These are phyloP conservation scores for Zygosaccharomyces pseudobailii DNA, from an alignment of 1,139 yeast species.

Conservation along the genomic window DNA sequence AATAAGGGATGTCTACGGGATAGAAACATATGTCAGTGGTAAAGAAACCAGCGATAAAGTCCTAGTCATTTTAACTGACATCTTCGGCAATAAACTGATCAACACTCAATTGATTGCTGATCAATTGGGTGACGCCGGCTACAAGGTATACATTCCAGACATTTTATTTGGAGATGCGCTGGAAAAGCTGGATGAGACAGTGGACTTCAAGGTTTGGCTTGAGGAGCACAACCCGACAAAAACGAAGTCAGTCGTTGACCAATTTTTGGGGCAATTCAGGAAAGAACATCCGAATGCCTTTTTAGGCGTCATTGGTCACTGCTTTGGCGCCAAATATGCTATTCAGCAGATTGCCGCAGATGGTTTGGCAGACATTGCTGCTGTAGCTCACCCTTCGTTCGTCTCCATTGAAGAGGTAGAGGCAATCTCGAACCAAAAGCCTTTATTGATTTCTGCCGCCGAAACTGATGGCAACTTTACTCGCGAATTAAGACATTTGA, in stretches of 20 bases:
- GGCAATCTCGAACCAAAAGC: conserved; percentile 45
- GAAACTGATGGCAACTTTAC: conserved; percentile 62
- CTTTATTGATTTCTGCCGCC: conserved; percentile 68
- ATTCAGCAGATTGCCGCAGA: conserved; percentile 47
- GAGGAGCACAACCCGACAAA: conserved; percentile 46
- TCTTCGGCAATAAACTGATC: conserved; percentile 55
- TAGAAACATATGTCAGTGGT: conserved; percentile 56
- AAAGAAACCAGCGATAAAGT: conserved; percentile 38
- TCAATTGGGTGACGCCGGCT: conserved; percentile 58
- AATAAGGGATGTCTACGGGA: conserved; percentile 41
- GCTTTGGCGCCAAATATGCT: conserved; percentile 76
- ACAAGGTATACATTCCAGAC: conserved; percentile 69
- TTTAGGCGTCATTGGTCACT: conserved; percentile 67
- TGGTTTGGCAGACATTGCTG: conserved; percentile 54
- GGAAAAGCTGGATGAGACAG: conserved; percentile 26
- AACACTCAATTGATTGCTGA: conserved; percentile 64
- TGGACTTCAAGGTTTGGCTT: conserved; percentile 48
- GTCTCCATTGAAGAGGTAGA: conserved; percentile 60
- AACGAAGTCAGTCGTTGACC: conserved; percentile 41
- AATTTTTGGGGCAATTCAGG: conserved; percentile 43
- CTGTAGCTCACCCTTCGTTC: conserved; percentile 77
- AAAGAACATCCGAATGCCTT: conserved; percentile 46
- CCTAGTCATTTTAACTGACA: conserved; percentile 62
- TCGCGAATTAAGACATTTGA: conserved; percentile 52
- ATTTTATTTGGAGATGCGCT: conserved; percentile 54